phyloP scores from a whole-genome alignment of 768 basidiomycete species.

The Hericium alpestre region DNA sequence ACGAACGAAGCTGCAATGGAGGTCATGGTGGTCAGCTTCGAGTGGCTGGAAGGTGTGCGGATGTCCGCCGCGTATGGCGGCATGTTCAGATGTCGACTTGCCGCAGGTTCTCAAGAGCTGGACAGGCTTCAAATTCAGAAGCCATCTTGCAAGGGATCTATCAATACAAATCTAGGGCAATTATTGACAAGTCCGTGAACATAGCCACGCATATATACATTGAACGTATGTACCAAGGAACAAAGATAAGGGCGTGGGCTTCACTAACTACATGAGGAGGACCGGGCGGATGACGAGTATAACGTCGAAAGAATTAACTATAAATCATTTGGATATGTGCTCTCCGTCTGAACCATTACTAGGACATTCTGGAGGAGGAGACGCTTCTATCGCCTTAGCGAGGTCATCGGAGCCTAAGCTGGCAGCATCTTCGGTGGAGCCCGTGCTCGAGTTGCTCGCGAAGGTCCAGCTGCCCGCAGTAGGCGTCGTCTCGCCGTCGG shows the following conservation, averaged over 20 bases:
- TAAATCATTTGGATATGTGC: no score
- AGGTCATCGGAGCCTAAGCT: constrained; percentile 7
- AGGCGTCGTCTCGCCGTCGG: constrained; percentile 45
- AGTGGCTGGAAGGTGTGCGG: neutral
- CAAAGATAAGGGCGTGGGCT: no score
- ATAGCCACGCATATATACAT: neutral
- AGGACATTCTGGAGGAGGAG: no score
- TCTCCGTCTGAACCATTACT: no score
- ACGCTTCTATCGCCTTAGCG: neutral
- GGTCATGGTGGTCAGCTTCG: neutral
- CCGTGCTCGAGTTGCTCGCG: constrained; percentile 27
- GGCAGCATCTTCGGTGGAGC: constrained; percentile 7
- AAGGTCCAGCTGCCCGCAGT: constrained; percentile 66
- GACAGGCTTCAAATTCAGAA: neutral
- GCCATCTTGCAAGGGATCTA: neutral
- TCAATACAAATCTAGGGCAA: neutral
- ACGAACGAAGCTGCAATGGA: constrained; percentile 6
- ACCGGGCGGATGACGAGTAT: no score
- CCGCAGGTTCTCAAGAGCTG: neutral
- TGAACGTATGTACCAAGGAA: neutral
- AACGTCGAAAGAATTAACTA: no score
- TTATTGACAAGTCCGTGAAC: neutral
- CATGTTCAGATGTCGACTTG: neutral
- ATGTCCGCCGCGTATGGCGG: neutral
- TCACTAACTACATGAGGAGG: no score